Base-by-base conservation (phyloP, 768 basidiomycete species). In the Kwoniella dendrophila region DNA sequence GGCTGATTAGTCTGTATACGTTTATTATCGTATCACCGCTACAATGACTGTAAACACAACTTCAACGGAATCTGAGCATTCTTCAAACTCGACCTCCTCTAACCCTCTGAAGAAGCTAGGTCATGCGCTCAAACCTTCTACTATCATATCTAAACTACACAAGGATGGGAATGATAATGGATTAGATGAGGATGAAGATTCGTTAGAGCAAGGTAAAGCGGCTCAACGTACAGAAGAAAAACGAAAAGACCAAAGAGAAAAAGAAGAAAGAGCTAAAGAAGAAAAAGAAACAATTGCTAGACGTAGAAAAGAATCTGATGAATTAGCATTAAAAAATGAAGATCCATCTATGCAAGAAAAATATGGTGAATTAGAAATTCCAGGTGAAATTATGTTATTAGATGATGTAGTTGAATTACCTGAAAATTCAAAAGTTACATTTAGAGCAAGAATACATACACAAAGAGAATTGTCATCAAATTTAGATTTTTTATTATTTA, bases 361-460 rank as follows among this genome's bases (percentile, higher is more conserved):
- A 79, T 84, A 24, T 80, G 95, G 55, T 84, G 85, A 44, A 81
- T 84, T 36, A n/a, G 59, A 59, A 33, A 56, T 58, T 44, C 61
- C 62, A 5, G 68, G 61, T 24, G 54, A 67, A 62, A 41, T 56
- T 18, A 32, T 55, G 7, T 33, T 50, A 16, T 27, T 69, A 38
- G 71, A 79, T 78, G 51, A 83, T 85, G 72, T 85, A 86, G 69
- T 90, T 86, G 29, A 43, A 14, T 27, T 61, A 29, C 33, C 32
- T 4, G 48, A 44, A 18, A 16, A 82, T 4, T 22, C 90, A 73
- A 84, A 82, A 3, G 87, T 96, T 40, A 81, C 90, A 54, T 81
- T 97, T 55, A 88, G 93, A 70, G 92, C 91, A 8, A 86, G 95
- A 53, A 84, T 98, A 45, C 90, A 93, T 73, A 90, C 88, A 4